Evolutionary conservation across 192 early-diverging fungal genomes (phyloP).

Genomic region (Pecoramyces ruminantium): DNA sequence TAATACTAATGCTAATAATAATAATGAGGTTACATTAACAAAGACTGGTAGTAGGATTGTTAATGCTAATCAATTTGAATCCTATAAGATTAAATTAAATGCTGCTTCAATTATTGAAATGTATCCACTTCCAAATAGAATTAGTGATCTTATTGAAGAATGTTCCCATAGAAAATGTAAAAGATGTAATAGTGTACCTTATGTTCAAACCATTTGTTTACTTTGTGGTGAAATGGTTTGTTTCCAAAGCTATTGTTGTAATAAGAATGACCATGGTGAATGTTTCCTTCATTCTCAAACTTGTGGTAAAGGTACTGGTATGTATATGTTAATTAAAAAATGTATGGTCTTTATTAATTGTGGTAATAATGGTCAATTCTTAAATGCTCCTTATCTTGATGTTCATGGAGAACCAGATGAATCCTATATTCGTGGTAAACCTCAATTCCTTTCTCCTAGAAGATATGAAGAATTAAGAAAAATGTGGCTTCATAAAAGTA

Average conservation of each 20-base stretch:
- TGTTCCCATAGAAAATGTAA: not conserved
- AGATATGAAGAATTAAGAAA: constrained; percentile 80
- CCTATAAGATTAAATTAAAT: not conserved
- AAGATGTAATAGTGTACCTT: constrained; percentile 63
- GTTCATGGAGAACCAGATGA: constrained; percentile 86
- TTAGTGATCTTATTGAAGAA: not conserved
- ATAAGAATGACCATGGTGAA: constrained; percentile 71
- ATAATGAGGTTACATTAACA: not conserved
- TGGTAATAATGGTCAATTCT: constrained; percentile 71
- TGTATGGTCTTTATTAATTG: constrained; percentile 70
- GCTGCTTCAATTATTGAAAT: not conserved
- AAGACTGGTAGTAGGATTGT: not conserved
- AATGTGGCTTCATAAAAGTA: constrained; percentile 66
- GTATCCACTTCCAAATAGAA: not conserved
- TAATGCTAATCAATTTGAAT: not conserved
- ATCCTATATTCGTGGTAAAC: constrained; percentile 43
- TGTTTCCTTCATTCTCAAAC: constrained; percentile 71
- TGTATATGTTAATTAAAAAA: constrained; percentile 77
- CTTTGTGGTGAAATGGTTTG: constrained; percentile 90
- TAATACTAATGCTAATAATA: too few relatives aligned
- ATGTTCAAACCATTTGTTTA: constrained; percentile 82
- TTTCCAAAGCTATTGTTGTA: constrained; percentile 81
- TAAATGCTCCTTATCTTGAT: constrained; percentile 84
- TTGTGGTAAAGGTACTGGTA: constrained; percentile 80
- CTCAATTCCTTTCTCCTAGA: constrained; percentile 66